Percentiles rank a stretch among this genome's conserved stretches.
Conservation (phyloP, 2,329 filamentous ascomycete species). For the Drechslerella dactyloides region DNA sequence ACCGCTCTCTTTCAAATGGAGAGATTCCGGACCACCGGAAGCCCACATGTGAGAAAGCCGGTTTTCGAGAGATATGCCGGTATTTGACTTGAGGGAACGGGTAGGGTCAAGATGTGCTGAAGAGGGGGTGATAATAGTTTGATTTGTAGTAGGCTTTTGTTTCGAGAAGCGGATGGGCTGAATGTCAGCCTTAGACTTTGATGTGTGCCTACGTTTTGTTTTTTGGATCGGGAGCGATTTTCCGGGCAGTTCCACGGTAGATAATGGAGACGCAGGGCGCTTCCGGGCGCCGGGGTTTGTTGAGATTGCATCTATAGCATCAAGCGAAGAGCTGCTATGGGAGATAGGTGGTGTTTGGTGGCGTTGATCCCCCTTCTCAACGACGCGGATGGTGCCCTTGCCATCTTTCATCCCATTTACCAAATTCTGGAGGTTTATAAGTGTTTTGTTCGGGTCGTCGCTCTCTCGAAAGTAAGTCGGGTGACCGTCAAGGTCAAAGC, state of each 20-base stretch:
- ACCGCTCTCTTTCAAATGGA: constrained; percentile 8
- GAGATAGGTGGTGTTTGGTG: constrained; percentile 42
- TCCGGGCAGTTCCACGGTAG: constrained; percentile 29
- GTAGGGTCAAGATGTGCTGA: constrained; percentile 18
- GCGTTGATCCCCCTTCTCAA: constrained; percentile 55
- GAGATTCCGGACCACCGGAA: constrained; percentile 12
- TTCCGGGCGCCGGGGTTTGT: constrained; percentile 36
- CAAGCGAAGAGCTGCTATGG: constrained; percentile 24
- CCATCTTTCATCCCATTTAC: constrained; percentile 54
- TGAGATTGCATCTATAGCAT: constrained; percentile 24
- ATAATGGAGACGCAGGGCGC: constrained; percentile 41
- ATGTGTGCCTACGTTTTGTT: constrained; percentile 44
- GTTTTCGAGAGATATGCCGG: constrained; percentile 11
- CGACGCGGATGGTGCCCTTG: constrained; percentile 54
- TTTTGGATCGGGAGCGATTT: constrained; percentile 36
- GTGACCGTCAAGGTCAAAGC: constrained; percentile 71
- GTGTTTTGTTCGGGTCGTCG: constrained; percentile 64
- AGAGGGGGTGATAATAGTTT: constrained; percentile 37
- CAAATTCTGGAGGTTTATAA: constrained; percentile 59
- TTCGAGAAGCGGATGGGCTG: constrained; percentile 37
- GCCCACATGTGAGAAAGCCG: constrained; percentile 13
- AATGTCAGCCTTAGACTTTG: constrained; percentile 28
- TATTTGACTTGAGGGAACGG: constrained; percentile 3
- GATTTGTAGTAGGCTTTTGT: constrained; percentile 14
- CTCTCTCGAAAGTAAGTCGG: constrained; percentile 69